Evolutionary conservation across 768 basidiomycete species (phyloP).

Genomic region (Cystofilobasidium macerans): DNA sequence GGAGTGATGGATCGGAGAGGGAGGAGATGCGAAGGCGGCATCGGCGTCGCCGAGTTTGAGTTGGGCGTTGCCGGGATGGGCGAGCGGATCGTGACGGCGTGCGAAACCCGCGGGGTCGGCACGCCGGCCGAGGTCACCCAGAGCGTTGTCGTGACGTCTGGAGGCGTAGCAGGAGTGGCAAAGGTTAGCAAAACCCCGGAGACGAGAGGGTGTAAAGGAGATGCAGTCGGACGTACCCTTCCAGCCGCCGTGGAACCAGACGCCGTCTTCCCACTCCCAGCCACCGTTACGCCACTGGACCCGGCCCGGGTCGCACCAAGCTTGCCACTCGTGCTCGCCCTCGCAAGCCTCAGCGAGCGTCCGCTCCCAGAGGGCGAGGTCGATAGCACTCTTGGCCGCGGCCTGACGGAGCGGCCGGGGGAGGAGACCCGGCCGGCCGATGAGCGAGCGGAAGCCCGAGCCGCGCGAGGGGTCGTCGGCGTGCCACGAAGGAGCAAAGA

Average conservation of each 20-base stretch:
- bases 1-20: not conserved
- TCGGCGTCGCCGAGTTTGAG: not conserved
- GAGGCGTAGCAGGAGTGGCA: not conserved
- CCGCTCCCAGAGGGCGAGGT: slow-evolving; percentile 31
- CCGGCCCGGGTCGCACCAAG: slow-evolving; percentile 39
- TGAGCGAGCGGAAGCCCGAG: slow-evolving; percentile 36
- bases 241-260: slow-evolving; percentile 28
- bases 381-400: slow-evolving; percentile 28
- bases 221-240: slow-evolving; percentile 12
- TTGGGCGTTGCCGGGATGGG: slow-evolving; percentile 6
- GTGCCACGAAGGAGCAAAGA: slow-evolving; percentile 33
- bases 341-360: slow-evolving; percentile 26
- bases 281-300: slow-evolving; percentile 37
- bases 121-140: slow-evolving; percentile 5
- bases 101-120: slow-evolving; percentile 18
- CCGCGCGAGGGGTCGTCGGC: slow-evolving; percentile 30
- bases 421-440: slow-evolving; percentile 29
- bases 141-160: slow-evolving; percentile 18
- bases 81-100: slow-evolving; percentile 21
- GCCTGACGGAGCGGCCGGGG: slow-evolving; percentile 31
- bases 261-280: slow-evolving; percentile 37
- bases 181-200: not conserved
- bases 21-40: not conserved
- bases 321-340: slow-evolving; percentile 36
- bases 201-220: not conserved